These are phyloP conservation scores for Apiospora arundinis DNA, from an alignment of 2,329 filamentous ascomycete species.

Conservation along the genomic window DNA sequence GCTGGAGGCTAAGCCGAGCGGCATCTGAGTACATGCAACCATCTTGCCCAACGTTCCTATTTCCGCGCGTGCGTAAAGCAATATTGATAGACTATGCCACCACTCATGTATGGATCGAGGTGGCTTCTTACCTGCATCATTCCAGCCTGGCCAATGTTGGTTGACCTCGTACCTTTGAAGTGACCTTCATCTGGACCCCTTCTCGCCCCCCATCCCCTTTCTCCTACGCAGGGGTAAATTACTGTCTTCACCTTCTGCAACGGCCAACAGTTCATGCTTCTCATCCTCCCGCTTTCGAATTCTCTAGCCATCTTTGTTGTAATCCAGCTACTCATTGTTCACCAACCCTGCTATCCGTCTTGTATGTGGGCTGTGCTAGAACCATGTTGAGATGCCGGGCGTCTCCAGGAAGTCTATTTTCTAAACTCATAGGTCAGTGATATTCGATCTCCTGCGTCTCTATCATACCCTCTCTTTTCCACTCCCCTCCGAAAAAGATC, in stretches of 20 bases:
- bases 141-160: conserved; percentile 6
- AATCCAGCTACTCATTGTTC: conserved; percentile 34
- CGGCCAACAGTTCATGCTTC: conserved; percentile 28
- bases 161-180: neutral
- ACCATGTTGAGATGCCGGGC: conserved; percentile 43
- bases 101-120: conserved; percentile 10
- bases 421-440: conserved; percentile 42
- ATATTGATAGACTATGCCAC: conserved; percentile 8
- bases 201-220: conserved; percentile 18
- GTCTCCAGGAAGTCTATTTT: conserved; percentile 36
- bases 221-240: neutral
- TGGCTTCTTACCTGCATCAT: conserved; percentile 1
- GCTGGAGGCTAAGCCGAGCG: conserved; percentile 7
- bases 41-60: neutral
- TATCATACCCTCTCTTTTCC: neutral
- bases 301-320: conserved; percentile 31
- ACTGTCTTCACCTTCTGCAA: conserved; percentile 35
- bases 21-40: neutral
- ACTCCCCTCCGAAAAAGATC: neutral
- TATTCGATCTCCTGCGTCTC: conserved; percentile 10
- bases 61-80: neutral
- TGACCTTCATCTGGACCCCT: conserved; percentile 20
- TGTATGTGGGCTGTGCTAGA: conserved; percentile 36
- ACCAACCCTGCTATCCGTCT: conserved; percentile 30
- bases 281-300: conserved; percentile 28